These are phyloP conservation scores for Luffa aegyptiaca DNA, from an alignment of 306 rosid species.

Conservation along the genomic window DNA sequence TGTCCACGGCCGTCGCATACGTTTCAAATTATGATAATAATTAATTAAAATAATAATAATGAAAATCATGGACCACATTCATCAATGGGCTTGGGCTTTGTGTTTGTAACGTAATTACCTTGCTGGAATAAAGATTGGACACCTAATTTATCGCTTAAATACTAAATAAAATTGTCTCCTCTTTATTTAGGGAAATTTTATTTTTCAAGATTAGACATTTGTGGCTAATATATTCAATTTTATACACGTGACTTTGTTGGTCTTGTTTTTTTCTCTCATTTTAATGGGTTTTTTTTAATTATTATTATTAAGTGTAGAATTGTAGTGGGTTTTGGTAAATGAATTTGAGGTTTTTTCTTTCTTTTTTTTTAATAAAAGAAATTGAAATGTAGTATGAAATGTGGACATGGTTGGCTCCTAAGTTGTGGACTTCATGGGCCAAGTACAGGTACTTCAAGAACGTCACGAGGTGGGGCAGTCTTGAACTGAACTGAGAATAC, in stretches of 20 bases:
- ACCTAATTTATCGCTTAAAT: neutral
- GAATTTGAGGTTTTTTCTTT: too few relatives aligned
- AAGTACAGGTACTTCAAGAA: neutral
- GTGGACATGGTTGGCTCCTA: neutral
- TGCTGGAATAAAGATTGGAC: neutral
- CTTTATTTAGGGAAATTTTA: neutral
- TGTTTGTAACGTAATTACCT: neutral
- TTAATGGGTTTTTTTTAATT: too few relatives aligned
- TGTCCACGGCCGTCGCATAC: constrained; percentile 9
- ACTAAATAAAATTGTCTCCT: neutral
- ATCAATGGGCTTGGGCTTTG: neutral
- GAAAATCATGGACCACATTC: constrained; percentile 16
- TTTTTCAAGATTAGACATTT: neutral
- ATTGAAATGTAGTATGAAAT: too few relatives aligned
- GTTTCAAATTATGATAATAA: neutral
- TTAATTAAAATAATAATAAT: neutral
- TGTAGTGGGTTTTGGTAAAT: neutral
- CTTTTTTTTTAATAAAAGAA: too few relatives aligned
- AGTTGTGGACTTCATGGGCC: neutral
- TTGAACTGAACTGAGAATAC: too few relatives aligned
- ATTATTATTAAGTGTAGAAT: too few relatives aligned
- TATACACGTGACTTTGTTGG: neutral
- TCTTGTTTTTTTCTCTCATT: too few relatives aligned
- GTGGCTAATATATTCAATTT: neutral
- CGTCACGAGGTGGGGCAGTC: neutral